Evolutionary conservation across 441 rosid genomes (phyloP).

Genomic region (Euphorbia schlechtendalii): DNA sequence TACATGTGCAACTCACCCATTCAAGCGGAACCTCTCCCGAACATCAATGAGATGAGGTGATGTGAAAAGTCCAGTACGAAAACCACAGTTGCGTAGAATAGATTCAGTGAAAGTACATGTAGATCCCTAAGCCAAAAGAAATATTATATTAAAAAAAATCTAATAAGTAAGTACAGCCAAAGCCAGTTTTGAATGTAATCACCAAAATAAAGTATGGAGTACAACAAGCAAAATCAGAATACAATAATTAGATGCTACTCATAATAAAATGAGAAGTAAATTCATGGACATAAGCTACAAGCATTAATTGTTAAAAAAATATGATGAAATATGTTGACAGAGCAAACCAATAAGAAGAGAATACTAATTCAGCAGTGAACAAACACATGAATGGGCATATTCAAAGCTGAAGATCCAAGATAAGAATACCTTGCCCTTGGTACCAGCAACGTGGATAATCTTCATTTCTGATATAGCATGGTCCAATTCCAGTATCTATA

Average conservation of each 20-base stretch:
- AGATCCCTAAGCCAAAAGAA: constrained; percentile 52
- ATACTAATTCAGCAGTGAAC: neutral
- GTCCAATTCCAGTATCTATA: constrained; percentile 73
- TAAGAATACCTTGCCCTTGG: constrained; percentile 79
- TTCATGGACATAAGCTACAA: neutral
- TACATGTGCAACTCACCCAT: constrained; percentile 52
- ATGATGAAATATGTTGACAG: neutral
- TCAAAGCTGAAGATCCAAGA: neutral
- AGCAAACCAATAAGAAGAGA: neutral
- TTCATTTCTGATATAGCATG: constrained; percentile 70
- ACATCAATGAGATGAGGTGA: constrained; percentile 97
- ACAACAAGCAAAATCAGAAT: neutral
- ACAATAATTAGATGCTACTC: neutral
- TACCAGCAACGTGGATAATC: constrained; percentile 92
- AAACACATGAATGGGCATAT: neutral
- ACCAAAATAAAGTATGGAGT: neutral
- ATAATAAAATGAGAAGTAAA: neutral
- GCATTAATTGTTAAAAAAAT: neutral
- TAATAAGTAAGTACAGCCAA: neutral
- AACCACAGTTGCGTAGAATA: constrained; percentile 75
- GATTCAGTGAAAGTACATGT: constrained; percentile 90
- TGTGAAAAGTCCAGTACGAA: constrained; percentile 86
- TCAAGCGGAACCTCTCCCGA: constrained; percentile 87
- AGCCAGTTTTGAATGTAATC: neutral
- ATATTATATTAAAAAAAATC: neutral